Percentiles rank a stretch among this genome's conserved stretches.
These are phyloP conservation scores for Ceratocystis cacaofunesta DNA, from an alignment of 2,329 filamentous ascomycete genomes.

Conservation along the genomic window DNA sequence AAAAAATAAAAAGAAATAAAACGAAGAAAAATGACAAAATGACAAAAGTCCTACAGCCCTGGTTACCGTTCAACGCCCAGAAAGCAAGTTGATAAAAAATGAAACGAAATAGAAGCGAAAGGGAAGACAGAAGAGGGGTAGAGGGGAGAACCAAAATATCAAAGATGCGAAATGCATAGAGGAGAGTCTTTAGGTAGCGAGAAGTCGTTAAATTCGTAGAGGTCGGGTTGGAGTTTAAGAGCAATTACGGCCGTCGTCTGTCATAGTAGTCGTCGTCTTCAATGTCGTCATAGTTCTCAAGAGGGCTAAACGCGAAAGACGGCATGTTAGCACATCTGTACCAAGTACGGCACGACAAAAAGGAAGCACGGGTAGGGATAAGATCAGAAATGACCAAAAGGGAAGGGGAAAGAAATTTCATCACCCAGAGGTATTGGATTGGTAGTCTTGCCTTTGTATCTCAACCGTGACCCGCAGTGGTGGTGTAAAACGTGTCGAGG, in stretches of 20 bases:
- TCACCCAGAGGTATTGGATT: not conserved
- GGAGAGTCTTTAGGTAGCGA: not conserved
- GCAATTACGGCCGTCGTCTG: too few species aligned
- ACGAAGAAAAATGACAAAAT: not conserved
- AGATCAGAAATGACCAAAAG: not conserved
- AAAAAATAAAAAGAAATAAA: not conserved
- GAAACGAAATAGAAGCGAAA: not conserved
- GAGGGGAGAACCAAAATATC: not conserved
- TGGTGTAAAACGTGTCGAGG: constrained; percentile 1
- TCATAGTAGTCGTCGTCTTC: not conserved
- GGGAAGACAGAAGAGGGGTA: not conserved
- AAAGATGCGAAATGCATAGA: not conserved
- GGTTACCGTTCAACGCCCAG: constrained; percentile 12
- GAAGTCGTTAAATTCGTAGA: constrained; percentile 4
- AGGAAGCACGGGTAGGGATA: not conserved
- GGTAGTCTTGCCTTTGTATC: constrained; percentile 3
- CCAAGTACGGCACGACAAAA: not conserved
- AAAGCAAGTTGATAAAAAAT: constrained; percentile 9
- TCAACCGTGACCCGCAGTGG: not conserved
- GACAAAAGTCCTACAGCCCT: constrained; percentile 2
- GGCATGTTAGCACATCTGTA: not conserved
- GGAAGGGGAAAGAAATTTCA: not conserved
- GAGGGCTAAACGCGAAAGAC: not conserved
- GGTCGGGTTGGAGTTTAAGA: not conserved
- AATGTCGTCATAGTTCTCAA: not conserved